Evolutionary conservation across 768 basidiomycete species (phyloP), one percentile per base, ranked within the genome.

Genomic region (Suillus luteus): DNA sequence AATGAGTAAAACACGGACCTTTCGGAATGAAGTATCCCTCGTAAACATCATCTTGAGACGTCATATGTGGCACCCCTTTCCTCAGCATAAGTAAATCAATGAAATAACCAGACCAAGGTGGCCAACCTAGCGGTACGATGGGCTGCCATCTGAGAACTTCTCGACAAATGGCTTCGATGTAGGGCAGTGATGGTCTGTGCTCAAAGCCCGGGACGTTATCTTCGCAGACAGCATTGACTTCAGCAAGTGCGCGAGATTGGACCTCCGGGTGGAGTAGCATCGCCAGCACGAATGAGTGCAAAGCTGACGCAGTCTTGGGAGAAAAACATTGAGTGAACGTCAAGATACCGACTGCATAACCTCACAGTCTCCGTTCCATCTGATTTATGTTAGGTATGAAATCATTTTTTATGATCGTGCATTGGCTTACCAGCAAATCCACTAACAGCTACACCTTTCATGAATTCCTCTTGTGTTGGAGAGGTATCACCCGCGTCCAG

Each of bases 251-350:
- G 27, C 68, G 64, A 17, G 48, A 59, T 49, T 72, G 71, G 8
- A 69, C 69, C 1, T 74, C 69, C 12, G 76, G 75, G 51, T 70
- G 57, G 24, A 71, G 65, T 2, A 69, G 40, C 64, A 77, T 72
- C 2, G 70, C 67, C 19, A 77, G 60, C 35, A 76, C 49, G 27
- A 77, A 70, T 3, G 63, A 65, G n/a, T 62, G 15, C n/a, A 71
- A 40, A 3, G 55, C 19, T 11, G 69, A 49, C 11, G 62, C 62
- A 12, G 65, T 65, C 72, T 74, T 55, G 0, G 35, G 22, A 55
- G 37, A 37, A 37, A 38, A 38, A 55, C 3, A 14, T 14, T 55
- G 8, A 55, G 55, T 1, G n/a, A 55, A 9, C 38, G 22, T 24
- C 35, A 38, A 24, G 11, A 15, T 58, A 37, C 33, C 44, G 46